Percentiles rank a stretch among this genome's conserved stretches.
Evolutionary conservation across 1,139 yeast species (phyloP).

Genomic region (Magnusiomyces suaveolens): DNA sequence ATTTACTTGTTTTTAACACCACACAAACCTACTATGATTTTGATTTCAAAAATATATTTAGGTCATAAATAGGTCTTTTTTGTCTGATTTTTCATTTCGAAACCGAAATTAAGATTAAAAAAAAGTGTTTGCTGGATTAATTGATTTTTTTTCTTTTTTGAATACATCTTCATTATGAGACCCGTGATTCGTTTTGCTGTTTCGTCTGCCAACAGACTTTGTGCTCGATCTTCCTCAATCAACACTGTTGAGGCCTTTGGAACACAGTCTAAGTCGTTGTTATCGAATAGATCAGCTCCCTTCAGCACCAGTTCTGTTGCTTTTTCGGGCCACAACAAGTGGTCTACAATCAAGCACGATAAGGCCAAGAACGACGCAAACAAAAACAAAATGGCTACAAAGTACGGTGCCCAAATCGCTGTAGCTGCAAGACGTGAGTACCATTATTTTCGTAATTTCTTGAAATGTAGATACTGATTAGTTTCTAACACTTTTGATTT

Average conservation of each 20-base stretch:
- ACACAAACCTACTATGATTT: too few species aligned
- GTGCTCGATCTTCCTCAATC: background rate
- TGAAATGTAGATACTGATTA: background rate
- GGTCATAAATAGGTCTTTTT: too few species aligned
- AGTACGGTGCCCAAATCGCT: constrained; percentile 62
- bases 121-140: too few species aligned
- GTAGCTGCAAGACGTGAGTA: constrained; percentile 49
- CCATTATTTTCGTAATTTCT: background rate
- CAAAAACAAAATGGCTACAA: constrained; percentile 59
- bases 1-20: too few species aligned
- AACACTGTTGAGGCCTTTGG: too few species aligned
- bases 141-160: too few species aligned
- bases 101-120: too few species aligned
- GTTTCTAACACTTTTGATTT: constrained; percentile 1
- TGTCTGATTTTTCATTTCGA: too few species aligned
- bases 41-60: too few species aligned
- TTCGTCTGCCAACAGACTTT: background rate
- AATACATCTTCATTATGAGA: background rate
- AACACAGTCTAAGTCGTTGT: constrained; percentile 1
- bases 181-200: background rate
- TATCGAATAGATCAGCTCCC: too few species aligned
- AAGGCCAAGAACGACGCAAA: constrained; percentile 87
- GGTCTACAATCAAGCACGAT: constrained; percentile 92
- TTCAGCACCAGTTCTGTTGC: background rate
- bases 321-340: constrained; percentile 72